Evolutionary conservation across 352 stramenopile genomes (phyloP), one percentile per base, ranked within the genome.

Genomic region (Phytophthora pini): DNA sequence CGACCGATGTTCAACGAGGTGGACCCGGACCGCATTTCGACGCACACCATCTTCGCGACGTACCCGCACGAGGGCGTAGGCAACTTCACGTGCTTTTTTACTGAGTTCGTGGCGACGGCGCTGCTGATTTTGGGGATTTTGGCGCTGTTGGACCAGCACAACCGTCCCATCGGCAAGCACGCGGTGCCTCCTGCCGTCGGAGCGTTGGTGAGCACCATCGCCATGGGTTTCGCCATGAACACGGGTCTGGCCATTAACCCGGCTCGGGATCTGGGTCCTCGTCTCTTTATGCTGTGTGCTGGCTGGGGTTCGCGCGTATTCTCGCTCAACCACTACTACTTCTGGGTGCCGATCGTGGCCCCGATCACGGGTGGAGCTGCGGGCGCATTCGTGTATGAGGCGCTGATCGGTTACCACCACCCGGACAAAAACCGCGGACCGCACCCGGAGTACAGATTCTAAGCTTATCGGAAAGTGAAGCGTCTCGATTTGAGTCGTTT

Each of bases 221-320:
- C 81, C 8, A 79, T 92, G 38, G 89, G 76, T 3, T 93, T 93
- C 46, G 84, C 72, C 24, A 90, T 89, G 77, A 92, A 93, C 79
- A 93, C 82, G 40, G 84, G 84, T 11, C 90, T 92, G 45, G 81
- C 84, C 11, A 66, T 88, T 51, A 93, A 92, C 58, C 80, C 79
- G 6, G 82, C 82, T 17, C 82, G 84, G 41, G 84, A 93, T 58
- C 86, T 93, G 45, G 72, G 76, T 5, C 83, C 80, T 48, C 70
- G 77, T 22, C 29, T 87, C 40, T 74, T 87, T 44, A 71, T 77
- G 32, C 22, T 53, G 40, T 47, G 70, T 15, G 79, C 76, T 56
- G 79, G 79, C 53, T 85, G 74, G 70, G 79, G 76, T 34, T 71
- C 62, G 24, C 58, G 66, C 32, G 72, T 82, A 17, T 85, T 87